Conservation (phyloP, 495 filamentous ascomycete species). For the Penicillium paxilli region DNA sequence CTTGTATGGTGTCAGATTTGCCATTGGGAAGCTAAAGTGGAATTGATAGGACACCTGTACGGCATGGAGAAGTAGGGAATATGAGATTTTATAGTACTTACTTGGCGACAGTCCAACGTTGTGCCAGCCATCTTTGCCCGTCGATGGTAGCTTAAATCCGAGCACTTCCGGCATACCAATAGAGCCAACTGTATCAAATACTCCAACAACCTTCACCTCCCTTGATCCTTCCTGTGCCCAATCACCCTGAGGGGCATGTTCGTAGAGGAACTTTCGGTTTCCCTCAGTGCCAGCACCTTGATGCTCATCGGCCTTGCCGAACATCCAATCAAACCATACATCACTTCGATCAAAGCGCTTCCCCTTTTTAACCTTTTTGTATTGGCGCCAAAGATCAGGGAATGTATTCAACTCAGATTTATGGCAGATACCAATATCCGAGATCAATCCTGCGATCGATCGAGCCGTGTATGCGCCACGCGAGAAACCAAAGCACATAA, state of each 20-base stretch:
- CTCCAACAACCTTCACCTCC: constrained; percentile 47
- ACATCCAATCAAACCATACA: constrained; percentile 18
- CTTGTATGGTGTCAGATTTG: background rate
- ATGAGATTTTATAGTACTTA: constrained; percentile 9
- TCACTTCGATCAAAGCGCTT: constrained; percentile 20
- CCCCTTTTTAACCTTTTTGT: constrained; percentile 35
- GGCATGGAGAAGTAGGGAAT: background rate
- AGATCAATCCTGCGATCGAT: constrained; percentile 53
- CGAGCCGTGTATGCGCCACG: constrained; percentile 58
- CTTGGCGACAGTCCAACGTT: constrained; percentile 18
- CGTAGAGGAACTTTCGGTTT: background rate
- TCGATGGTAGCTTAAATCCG: constrained; percentile 16
- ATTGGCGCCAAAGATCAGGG: constrained; percentile 47
- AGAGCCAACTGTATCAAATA: constrained; percentile 61
- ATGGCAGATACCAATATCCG: constrained; percentile 42
- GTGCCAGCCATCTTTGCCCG: constrained; percentile 13
- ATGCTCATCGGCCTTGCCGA: constrained; percentile 23
- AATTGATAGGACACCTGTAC: background rate
- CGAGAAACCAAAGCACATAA: constrained; percentile 60
- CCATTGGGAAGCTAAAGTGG: background rate
- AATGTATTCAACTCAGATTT: constrained; percentile 43
- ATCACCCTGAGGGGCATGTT: constrained; percentile 4
- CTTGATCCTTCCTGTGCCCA: constrained; percentile 18
- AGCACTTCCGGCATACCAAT: constrained; percentile 20
- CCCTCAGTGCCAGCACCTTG: constrained; percentile 14